Evolutionary conservation across 305 asterid species (phyloP).

Genomic region (Salvia sclarea): DNA sequence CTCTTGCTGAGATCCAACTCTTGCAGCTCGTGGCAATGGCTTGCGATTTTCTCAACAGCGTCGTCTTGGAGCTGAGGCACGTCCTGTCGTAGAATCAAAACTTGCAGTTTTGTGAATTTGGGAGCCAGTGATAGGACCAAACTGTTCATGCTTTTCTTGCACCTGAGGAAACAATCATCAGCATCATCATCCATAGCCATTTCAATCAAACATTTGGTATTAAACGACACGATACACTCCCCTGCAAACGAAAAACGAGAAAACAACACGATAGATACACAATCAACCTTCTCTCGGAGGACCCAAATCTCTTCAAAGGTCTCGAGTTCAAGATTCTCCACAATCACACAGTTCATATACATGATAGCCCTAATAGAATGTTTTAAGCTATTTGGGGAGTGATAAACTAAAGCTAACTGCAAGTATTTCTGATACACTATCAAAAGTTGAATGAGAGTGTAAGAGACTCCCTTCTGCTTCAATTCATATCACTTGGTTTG

Average conservation of each 20-base stretch:
- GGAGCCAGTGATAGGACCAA: constrained; percentile 69
- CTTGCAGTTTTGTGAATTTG: constrained; percentile 69
- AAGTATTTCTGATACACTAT: neutral
- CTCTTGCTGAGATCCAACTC: constrained; percentile 95
- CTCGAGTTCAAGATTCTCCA: neutral
- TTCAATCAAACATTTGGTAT: neutral
- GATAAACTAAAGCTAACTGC: too few species aligned
- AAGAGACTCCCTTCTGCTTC: neutral
- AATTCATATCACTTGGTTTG: neutral
- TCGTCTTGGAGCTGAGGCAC: constrained; percentile 73
- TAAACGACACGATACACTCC: neutral
- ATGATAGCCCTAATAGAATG: neutral
- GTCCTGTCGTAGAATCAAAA: constrained; percentile 70
- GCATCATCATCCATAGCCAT: neutral
- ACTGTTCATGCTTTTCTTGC: constrained; percentile 83
- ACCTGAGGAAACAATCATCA: constrained; percentile 49
- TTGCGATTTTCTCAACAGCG: constrained; percentile 66
- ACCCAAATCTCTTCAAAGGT: neutral
- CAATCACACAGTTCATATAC: neutral
- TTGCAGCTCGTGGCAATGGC: constrained; percentile 65
- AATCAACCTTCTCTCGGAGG: too few species aligned
- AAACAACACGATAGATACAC: neutral
- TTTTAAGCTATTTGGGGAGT: too few species aligned
- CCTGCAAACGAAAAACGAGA: neutral
- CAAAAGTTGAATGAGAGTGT: neutral